Percentiles rank a stretch among this genome's conserved stretches.
phyloP scores from a whole-genome alignment of 2,329 filamentous ascomycete species.

The Zelopaecilomyces penicillatus region DNA sequence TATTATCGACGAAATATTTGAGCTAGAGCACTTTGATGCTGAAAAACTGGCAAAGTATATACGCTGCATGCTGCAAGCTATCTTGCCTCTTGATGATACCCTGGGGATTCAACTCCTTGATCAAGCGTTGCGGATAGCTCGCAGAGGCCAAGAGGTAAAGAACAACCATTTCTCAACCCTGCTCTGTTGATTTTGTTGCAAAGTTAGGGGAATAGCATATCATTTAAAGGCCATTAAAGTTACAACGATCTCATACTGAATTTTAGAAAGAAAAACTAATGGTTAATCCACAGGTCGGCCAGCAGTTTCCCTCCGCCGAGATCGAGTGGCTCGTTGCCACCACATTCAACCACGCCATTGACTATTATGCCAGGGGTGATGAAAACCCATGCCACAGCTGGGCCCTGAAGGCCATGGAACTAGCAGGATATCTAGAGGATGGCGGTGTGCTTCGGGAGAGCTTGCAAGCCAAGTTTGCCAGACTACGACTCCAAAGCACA shows the following conservation, averaged over 20 bases:
- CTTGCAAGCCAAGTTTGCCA: conserved; percentile 37
- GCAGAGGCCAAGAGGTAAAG: conserved; percentile 38
- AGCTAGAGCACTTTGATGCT: conserved; percentile 45
- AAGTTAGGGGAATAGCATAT: too few species aligned
- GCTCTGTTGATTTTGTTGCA: too few species aligned
- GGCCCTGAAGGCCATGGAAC: conserved; percentile 52
- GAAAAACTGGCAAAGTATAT: conserved; percentile 65
- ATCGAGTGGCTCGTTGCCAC: conserved; percentile 68
- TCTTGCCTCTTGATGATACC: conserved; percentile 47
- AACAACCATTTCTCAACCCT: too few species aligned
- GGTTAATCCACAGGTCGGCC: conserved; percentile 23
- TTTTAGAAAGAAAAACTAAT: too few species aligned
- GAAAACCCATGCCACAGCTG: conserved; percentile 49
- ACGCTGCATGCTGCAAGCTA: conserved; percentile 64
- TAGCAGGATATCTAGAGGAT: conserved; percentile 53
- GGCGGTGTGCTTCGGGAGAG: conserved; percentile 35
- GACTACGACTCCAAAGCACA: conserved; percentile 22
- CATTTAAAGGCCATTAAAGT: too few species aligned
- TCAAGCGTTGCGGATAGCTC: conserved; percentile 50
- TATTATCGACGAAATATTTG: conserved; percentile 62
- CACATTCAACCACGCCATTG: conserved; percentile 62
- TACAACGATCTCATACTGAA: too few species aligned
- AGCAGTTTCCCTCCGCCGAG: conserved; percentile 55
- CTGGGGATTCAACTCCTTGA: conserved; percentile 53
- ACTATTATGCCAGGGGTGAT: conserved; percentile 50